A percentile compares a stretch with the other conserved stretches of the same genome.
phyloP scores from a whole-genome alignment of 2,329 filamentous ascomycete species.

The Monilinia fructigena region DNA sequence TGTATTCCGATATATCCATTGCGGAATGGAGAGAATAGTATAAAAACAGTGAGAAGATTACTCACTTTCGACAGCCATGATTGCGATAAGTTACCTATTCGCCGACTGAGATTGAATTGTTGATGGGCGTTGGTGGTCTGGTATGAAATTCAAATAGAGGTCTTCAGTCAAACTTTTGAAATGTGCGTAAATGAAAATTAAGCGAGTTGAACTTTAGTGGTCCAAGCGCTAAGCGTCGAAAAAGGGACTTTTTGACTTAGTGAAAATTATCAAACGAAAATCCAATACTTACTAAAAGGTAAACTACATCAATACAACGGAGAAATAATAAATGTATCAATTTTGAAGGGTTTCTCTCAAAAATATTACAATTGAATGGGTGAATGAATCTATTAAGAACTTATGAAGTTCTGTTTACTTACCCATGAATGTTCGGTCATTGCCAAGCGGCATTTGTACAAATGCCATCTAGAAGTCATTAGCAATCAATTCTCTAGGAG shows the following conservation, averaged over 20 bases:
- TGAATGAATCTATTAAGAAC: neutral
- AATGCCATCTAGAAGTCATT: neutral
- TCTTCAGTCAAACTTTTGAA: slow-evolving; percentile 20
- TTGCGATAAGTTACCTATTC: slow-evolving; percentile 53
- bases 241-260: slow-evolving; percentile 1
- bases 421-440: neutral
- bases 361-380: neutral
- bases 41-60: slow-evolving; percentile 32
- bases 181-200: slow-evolving; percentile 23
- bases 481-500: neutral
- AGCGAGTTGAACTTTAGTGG: slow-evolving; percentile 17
- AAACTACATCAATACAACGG: neutral
- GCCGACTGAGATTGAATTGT: slow-evolving; percentile 31
- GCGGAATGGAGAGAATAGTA: slow-evolving; percentile 1
- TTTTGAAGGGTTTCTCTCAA: neutral
- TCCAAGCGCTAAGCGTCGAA: slow-evolving; percentile 1
- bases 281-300: neutral
- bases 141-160: slow-evolving; percentile 14
- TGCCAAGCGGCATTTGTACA: neutral
- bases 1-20: slow-evolving; percentile 18
- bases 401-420: neutral
- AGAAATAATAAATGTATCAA: neutral
- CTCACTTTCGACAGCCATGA: slow-evolving; percentile 80
- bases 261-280: neutral
- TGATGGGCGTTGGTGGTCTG: slow-evolving; percentile 25